These are phyloP conservation scores for Claviceps sp. DNA, from an alignment of 2,329 filamentous ascomycete genomes.

Conservation along the genomic window DNA sequence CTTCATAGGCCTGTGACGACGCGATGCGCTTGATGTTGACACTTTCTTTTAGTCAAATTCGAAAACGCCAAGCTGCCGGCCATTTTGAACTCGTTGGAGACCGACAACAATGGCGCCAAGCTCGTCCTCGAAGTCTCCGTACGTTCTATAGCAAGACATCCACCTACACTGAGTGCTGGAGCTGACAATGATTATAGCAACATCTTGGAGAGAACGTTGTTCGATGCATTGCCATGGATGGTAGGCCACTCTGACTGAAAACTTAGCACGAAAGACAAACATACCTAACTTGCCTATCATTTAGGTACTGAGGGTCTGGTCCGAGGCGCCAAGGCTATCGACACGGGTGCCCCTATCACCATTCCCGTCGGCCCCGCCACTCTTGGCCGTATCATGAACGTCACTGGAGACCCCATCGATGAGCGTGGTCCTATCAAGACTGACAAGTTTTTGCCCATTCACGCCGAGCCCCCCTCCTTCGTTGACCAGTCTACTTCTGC, in stretches of 20 bases:
- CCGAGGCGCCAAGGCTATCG: conserved; percentile 70
- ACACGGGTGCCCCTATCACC: conserved; percentile 91
- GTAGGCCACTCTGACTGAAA: conserved; percentile 38
- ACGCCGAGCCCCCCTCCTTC: conserved; percentile 87
- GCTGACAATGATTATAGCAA: conserved; percentile 54
- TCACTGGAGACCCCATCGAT: conserved; percentile 99
- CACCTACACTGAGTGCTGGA: background rate
- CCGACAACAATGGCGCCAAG: conserved; percentile 83
- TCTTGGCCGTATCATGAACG: conserved; percentile 99
- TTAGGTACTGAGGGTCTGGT: conserved; percentile 97
- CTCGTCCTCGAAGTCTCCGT: conserved; percentile 93
- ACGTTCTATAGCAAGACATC: conserved; percentile 25
- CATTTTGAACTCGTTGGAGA: conserved; percentile 95
- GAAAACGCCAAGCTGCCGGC: conserved; percentile 82
- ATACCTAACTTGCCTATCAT: conserved; percentile 4
- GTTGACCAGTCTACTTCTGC: conserved; percentile 90
- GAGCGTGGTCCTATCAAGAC: conserved; percentile 97
- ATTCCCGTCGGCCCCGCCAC: conserved; percentile 89
- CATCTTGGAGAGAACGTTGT: conserved; percentile 99
- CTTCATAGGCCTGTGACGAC: background rate
- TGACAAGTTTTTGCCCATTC: conserved; percentile 76
- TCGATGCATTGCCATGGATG: conserved; percentile 99
- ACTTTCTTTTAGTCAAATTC: conserved; percentile 68
- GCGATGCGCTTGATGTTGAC: conserved; percentile 12
- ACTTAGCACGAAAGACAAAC: background rate